A percentile compares a stretch with the other conserved stretches of the same genome.
phyloP scores from a whole-genome alignment of 441 rosid genomes.

The Omphalea diandra region DNA sequence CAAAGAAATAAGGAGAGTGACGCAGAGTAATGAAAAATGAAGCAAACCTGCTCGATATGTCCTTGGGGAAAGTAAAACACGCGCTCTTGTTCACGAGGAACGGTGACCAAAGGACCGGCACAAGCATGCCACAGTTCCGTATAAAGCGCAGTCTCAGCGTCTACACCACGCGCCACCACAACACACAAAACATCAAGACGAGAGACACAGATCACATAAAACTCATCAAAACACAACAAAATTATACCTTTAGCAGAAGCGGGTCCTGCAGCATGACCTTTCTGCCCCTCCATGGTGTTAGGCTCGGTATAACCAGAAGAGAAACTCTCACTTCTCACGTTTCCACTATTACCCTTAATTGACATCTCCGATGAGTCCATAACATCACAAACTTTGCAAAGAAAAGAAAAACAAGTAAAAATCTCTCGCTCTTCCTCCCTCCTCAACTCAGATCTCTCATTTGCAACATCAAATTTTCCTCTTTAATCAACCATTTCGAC shows the following conservation, averaged over 20 bases:
- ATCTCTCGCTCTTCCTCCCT: constrained; percentile 33
- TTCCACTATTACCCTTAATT: constrained; percentile 43
- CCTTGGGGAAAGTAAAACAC: constrained; percentile 98
- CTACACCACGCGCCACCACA: constrained; percentile 32
- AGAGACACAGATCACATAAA: constrained; percentile 16
- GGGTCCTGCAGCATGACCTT: constrained; percentile 36
- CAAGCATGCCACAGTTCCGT: constrained; percentile 98
- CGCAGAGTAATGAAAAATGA: not conserved
- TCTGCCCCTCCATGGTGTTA: constrained; percentile 49
- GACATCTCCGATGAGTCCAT: constrained; percentile 61
- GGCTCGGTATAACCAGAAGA: constrained; percentile 45
- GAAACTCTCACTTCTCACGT: constrained; percentile 49
- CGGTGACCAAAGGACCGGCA: constrained; percentile 96
- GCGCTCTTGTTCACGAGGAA: constrained; percentile 78
- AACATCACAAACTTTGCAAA: too few species aligned
- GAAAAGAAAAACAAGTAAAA: too few species aligned
- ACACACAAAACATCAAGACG: not conserved
- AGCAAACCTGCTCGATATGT: constrained; percentile 86
- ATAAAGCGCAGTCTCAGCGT: constrained; percentile 75
- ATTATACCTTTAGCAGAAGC: constrained; percentile 36
- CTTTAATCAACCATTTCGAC: constrained; percentile 25
- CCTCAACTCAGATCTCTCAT: constrained; percentile 71
- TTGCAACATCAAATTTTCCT: constrained; percentile 19
- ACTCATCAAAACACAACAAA: not conserved
- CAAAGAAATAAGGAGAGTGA: not conserved